A percentile compares a stretch with the other conserved stretches of the same genome.
phyloP scores from a whole-genome alignment of 2,329 filamentous ascomycete genomes.

The Fusarium austroafricanum region DNA sequence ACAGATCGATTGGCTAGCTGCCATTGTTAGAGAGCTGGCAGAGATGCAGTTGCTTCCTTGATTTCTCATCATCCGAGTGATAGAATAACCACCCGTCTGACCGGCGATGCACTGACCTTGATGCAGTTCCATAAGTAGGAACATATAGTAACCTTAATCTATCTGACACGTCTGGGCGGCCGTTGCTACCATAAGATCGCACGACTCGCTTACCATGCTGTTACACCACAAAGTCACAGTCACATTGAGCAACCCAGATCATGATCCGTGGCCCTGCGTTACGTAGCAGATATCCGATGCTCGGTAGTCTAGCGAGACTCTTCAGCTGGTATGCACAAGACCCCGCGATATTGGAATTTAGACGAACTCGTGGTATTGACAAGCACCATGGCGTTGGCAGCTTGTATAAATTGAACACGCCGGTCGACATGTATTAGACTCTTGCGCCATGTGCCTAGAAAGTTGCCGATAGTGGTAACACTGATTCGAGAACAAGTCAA shows the following conservation, averaged over 20 bases:
- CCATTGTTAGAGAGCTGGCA: not conserved
- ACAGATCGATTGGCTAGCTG: not conserved
- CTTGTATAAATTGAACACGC: not conserved
- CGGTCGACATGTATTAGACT: slow-evolving; percentile 1
- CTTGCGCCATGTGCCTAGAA: not conserved
- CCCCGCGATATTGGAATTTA: not conserved
- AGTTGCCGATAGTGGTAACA: slow-evolving; percentile 1
- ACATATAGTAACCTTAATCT: slow-evolving; percentile 1
- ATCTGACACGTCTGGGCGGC: slow-evolving; percentile 5
- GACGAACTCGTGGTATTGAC: slow-evolving; percentile 7
- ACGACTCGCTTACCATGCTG: slow-evolving; percentile 22
- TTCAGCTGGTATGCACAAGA: slow-evolving; percentile 8
- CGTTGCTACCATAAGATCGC: slow-evolving; percentile 2
- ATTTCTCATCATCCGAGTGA: not conserved
- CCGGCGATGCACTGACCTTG: not conserved
- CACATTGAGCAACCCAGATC: slow-evolving; percentile 29
- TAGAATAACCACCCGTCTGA: not conserved
- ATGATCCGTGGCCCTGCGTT: slow-evolving; percentile 9
- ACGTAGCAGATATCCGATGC: slow-evolving; percentile 11
- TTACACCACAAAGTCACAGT: slow-evolving; percentile 31
- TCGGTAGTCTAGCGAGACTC: slow-evolving; percentile 6
- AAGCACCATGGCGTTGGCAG: slow-evolving; percentile 9
- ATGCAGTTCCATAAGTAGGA: not conserved
- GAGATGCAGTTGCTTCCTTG: not conserved
- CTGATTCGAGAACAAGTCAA: slow-evolving; percentile 6